Base-by-base conservation (phyloP, 441 rosid genomes). In the Gossypium davidsonii region DNA sequence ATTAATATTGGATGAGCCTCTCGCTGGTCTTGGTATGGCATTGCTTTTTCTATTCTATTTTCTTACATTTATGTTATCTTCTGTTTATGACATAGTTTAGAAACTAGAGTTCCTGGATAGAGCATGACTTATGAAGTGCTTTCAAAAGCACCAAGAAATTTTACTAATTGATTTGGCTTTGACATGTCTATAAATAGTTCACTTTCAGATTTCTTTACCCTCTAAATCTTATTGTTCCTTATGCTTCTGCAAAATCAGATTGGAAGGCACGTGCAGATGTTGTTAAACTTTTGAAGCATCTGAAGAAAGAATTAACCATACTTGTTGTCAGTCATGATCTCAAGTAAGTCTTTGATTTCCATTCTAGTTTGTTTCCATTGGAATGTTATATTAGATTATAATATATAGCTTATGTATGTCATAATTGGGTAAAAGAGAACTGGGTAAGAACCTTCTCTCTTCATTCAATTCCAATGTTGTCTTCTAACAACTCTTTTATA, bases 181-280 rank as follows among this genome's bases (percentile, higher is more conserved):
- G 20, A 46, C 37, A 66, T 46, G 0, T 46, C 2, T 65, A 52
- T 17, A 44, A 42, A 23, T 46, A 57, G 65, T 42, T 1, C 62
- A 62, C 60, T 61, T 21, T 46, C 11, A 34, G n/a, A 69, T 12
- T 74, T 26, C 14, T 23, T 6, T 34, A 34, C 23, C 31, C 49
- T 67, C 71, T 67, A 67, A 48, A 23, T 37, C 18, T 12, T 60
- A 20, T 49, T 12, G 67, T 57, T 73, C 25, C 44, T 62, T 39
- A 60, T 71, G 64, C 20, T 63, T 42, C 63, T 60, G 61, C 70
- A 75, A 46, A 57, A 63, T 67, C 84, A 94, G 99, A 94, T 79
- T 91, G 97, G 99, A 94, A 90, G 82, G 93, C 96, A 56, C 88
- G 94, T 49, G 89, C 96, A 74, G 97, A 94, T 84, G 91, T 92